Percentiles rank a stretch among this genome's conserved stretches.
Evolutionary conservation across 768 basidiomycete species (phyloP).

Genomic region (Panaeolus papilionaceus): DNA sequence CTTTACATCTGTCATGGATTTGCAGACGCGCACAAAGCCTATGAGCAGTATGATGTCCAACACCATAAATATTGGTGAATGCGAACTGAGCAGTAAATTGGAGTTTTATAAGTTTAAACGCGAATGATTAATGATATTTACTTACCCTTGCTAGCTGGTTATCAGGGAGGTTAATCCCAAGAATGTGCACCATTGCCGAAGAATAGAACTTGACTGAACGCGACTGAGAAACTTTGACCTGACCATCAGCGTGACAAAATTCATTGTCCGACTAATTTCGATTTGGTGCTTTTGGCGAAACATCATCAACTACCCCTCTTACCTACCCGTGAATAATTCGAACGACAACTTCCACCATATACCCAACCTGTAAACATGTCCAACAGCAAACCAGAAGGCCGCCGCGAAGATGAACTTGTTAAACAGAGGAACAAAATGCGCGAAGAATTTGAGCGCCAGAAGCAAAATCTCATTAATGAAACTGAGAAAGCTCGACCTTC

Average conservation of each 20-base stretch:
- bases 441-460: slow-evolving; percentile 84
- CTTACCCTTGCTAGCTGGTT: slow-evolving; percentile 77
- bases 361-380: slow-evolving; percentile 58
- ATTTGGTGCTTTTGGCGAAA: slow-evolving; percentile 13
- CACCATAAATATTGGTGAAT: slow-evolving; percentile 89
- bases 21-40: slow-evolving; percentile 91
- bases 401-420: slow-evolving; percentile 82
- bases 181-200: slow-evolving; percentile 79
- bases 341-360: neutral
- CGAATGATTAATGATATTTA: slow-evolving; percentile 16
- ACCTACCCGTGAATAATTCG: no score
- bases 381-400: slow-evolving; percentile 78
- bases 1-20: slow-evolving; percentile 85
- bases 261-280: slow-evolving; percentile 35
- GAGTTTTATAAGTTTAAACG: slow-evolving; percentile 13
- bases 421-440: slow-evolving; percentile 84
- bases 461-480: slow-evolving; percentile 82
- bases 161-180: slow-evolving; percentile 85
- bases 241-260: slow-evolving; percentile 23
- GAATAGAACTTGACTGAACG: slow-evolving; percentile 17
- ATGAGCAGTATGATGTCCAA: slow-evolving; percentile 76
- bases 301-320: slow-evolving; percentile 22
- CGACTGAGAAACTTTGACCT: slow-evolving; percentile 23
- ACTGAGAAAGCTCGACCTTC: slow-evolving; percentile 93
- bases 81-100: slow-evolving; percentile 65